Conservation (phyloP, 1,284 basidiomycete genomes). For the Sanguinoderma infundibulare region DNA sequence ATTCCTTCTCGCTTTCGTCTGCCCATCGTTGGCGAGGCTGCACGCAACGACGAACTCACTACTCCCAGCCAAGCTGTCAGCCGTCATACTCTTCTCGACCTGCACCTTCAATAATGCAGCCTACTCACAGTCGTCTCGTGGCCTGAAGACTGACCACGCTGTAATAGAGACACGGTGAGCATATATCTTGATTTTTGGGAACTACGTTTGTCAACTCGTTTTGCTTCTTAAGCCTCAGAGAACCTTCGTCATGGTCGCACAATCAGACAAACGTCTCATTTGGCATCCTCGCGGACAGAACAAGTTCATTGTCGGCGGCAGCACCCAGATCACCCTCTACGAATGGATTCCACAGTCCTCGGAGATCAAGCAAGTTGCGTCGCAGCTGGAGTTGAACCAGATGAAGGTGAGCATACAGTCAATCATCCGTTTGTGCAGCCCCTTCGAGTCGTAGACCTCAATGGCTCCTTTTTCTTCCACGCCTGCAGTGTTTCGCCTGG, state of each 20-base stretch:
- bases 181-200: too few relatives aligned
- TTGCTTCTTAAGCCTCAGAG: too few relatives aligned
- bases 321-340: constrained; percentile 78
- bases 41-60: too few relatives aligned
- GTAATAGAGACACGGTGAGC: too few relatives aligned
- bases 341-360: constrained; percentile 70
- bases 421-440: neutral
- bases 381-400: constrained; percentile 69
- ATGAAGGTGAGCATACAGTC: constrained; percentile 63
- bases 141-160: too few relatives aligned
- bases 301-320: constrained; percentile 76
- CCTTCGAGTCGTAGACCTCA: constrained; percentile 16
- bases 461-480: neutral
- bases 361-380: constrained; percentile 73
- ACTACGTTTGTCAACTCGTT: too few relatives aligned
- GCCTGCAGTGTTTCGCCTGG: constrained; percentile 76
- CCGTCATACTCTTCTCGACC: too few relatives aligned
- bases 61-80: too few relatives aligned
- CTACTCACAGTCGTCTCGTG: too few relatives aligned
- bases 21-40: too few relatives aligned
- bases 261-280: constrained; percentile 64
- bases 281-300: constrained; percentile 76
- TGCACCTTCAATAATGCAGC: too few relatives aligned
- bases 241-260: constrained; percentile 45
- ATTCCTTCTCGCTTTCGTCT: too few relatives aligned